Conservation (phyloP, 768 basidiomycete species). For the Hericium erinaceus region DNA sequence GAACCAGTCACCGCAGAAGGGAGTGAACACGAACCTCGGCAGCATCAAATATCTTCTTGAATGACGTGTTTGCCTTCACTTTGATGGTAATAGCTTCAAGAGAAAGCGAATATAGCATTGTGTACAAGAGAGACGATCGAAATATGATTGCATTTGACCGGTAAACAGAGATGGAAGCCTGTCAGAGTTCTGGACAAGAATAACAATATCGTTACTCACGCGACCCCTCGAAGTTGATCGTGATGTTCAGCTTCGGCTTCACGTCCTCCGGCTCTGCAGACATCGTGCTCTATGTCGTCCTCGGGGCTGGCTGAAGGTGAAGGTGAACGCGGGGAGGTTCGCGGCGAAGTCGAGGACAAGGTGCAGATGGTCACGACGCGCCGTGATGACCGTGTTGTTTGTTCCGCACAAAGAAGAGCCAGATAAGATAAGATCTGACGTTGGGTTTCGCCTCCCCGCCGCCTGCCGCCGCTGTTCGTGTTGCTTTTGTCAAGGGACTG, state of each 20-base stretch:
- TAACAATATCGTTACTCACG: constrained; percentile 29
- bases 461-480: too few relatives aligned
- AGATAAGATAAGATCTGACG: too few relatives aligned
- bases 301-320: neutral
- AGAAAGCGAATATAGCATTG: neutral
- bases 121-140: neutral
- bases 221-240: constrained; percentile 43
- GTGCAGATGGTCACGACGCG: neutral
- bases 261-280: constrained; percentile 34
- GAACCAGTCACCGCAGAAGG: constrained; percentile 25
- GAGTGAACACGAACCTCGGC: constrained; percentile 42
- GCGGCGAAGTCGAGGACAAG: neutral
- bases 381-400: neutral
- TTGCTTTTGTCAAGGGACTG: too few relatives aligned
- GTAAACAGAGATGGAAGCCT: neutral
- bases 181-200: neutral
- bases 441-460: too few relatives aligned
- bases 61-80: constrained; percentile 54
- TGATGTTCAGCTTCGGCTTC: constrained; percentile 64
- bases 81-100: constrained; percentile 53
- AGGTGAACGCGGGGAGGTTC: neutral
- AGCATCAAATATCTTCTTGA: constrained; percentile 58
- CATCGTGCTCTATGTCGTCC: neutral
- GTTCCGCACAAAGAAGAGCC: neutral
- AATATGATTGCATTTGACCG: neutral